Evolutionary conservation across 805 yeast genomes (phyloP).

Genomic region (Candida quercuum): DNA sequence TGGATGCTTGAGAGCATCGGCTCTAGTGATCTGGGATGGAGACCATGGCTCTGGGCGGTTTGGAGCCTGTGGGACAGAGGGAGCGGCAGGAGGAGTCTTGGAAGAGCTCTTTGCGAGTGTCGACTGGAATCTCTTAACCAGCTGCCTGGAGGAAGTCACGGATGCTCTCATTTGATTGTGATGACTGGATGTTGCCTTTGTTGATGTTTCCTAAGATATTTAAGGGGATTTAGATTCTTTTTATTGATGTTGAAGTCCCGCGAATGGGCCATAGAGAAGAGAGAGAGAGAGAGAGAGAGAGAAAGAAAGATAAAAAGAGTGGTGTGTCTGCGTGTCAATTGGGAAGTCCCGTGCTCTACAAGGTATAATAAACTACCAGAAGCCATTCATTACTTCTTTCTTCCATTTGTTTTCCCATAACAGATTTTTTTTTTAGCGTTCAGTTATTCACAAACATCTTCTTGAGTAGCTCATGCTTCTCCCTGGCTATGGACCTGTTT

Average conservation of each 20-base stretch:
- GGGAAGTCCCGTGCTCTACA: too few relatives aligned
- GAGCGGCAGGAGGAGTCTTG: constrained; percentile 2
- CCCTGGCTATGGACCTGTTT: neutral
- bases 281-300: too few relatives aligned
- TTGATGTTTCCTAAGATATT: neutral
- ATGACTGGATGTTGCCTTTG: neutral
- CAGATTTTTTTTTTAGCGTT: too few relatives aligned
- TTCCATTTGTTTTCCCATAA: too few relatives aligned
- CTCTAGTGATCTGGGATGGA: constrained; percentile 39
- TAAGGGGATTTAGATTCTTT: neutral
- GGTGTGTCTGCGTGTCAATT: too few relatives aligned
- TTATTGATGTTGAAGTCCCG: too few relatives aligned
- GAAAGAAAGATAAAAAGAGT: too few relatives aligned
- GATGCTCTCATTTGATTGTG: neutral
- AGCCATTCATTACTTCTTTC: too few relatives aligned
- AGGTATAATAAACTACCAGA: too few relatives aligned
- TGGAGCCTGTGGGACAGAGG: constrained; percentile 57
- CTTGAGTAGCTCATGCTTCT: constrained; percentile 3
- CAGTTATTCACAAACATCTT: neutral
- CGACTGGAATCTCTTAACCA: constrained; percentile 5
- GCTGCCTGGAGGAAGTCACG: too few relatives aligned
- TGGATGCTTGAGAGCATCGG: constrained; percentile 14
- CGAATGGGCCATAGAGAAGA: too few relatives aligned
- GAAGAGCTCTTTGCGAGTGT: neutral
- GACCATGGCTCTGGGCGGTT: constrained; percentile 73